A percentile compares a stretch with the other conserved stretches of the same genome.
These are phyloP conservation scores for Aspergillus uvarum DNA, from an alignment of 2,329 filamentous ascomycete genomes.

Conservation along the genomic window DNA sequence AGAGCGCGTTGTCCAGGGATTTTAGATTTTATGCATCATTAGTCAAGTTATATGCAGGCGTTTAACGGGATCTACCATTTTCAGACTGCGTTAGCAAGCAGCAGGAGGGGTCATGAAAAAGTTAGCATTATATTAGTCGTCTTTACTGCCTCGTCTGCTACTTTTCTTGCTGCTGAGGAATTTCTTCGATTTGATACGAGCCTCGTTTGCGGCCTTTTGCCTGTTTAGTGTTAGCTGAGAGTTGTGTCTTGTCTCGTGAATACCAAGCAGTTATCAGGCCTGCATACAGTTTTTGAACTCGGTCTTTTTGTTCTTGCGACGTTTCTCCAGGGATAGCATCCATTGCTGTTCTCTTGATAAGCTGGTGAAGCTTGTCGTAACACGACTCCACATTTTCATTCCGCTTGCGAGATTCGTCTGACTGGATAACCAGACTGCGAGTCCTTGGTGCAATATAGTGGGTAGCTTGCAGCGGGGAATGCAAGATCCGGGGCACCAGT, in stretches of 20 bases:
- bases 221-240: slow-evolving; percentile 33
- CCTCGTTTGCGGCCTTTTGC: slow-evolving; percentile 59
- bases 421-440: slow-evolving; percentile 59
- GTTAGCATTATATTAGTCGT: slow-evolving; percentile 34
- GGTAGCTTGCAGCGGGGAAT: slow-evolving; percentile 51
- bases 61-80: slow-evolving; percentile 22
- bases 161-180: slow-evolving; percentile 62
- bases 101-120: slow-evolving; percentile 16
- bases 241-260: not conserved
- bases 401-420: slow-evolving; percentile 63
- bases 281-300: slow-evolving; percentile 55
- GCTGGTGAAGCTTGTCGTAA: slow-evolving; percentile 56
- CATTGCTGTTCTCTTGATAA: slow-evolving; percentile 54
- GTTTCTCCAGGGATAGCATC: slow-evolving; percentile 60
- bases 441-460: slow-evolving; percentile 57
- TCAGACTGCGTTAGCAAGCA: slow-evolving; percentile 6
- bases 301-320: slow-evolving; percentile 54
- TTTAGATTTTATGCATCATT: slow-evolving; percentile 17
- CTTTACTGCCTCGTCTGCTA: slow-evolving; percentile 47
- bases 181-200: slow-evolving; percentile 59
- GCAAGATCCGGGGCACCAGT: slow-evolving; percentile 55
- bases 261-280: not conserved
- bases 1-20: slow-evolving; percentile 29
- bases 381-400: slow-evolving; percentile 60
- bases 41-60: slow-evolving; percentile 20